Evolutionary conservation across 2,329 filamentous ascomycete genomes (phyloP).

Genomic region (Cladophialophora exuberans): DNA sequence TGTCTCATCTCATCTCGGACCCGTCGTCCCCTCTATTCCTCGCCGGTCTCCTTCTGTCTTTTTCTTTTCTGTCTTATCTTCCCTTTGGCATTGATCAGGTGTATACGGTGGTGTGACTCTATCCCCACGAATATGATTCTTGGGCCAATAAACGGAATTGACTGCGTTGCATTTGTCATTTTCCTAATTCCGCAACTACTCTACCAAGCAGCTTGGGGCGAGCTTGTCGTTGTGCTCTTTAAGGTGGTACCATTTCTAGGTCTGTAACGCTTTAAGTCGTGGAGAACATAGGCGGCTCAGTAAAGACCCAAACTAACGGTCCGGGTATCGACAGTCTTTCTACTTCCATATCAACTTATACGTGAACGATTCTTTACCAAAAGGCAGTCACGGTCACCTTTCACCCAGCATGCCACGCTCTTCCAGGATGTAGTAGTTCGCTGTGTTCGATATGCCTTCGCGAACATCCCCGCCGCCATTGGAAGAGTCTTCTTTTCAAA

Average conservation of each 20-base stretch:
- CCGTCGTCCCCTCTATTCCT: too few species aligned
- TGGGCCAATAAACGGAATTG: constrained; percentile 72
- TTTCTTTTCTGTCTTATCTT: too few species aligned
- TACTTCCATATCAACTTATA: constrained; percentile 63
- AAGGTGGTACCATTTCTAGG: constrained; percentile 71
- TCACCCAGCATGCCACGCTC: constrained; percentile 68
- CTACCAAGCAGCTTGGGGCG: constrained; percentile 65
- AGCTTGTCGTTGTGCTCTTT: constrained; percentile 57
- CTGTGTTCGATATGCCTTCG: constrained; percentile 78
- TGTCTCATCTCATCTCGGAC: too few species aligned
- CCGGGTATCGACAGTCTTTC: constrained; percentile 39
- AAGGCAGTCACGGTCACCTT: constrained; percentile 56
- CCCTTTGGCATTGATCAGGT: too few species aligned
- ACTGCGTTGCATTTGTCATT: constrained; percentile 73
- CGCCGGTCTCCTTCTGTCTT: too few species aligned
- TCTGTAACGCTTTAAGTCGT: too few species aligned
- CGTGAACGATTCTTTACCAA: constrained; percentile 59
- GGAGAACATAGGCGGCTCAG: too few species aligned
- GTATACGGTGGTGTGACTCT: too few species aligned
- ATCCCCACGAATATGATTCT: constrained; percentile 64
- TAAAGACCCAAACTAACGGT: too few species aligned
- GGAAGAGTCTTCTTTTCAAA: constrained; percentile 79
- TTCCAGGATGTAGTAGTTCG: constrained; percentile 80
- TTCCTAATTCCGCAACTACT: constrained; percentile 74
- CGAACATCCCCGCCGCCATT: constrained; percentile 68